Evolutionary conservation across 2,329 filamentous ascomycete species (phyloP), one percentile per base, ranked within the genome.

Genomic region (Botrytis elliptica): DNA sequence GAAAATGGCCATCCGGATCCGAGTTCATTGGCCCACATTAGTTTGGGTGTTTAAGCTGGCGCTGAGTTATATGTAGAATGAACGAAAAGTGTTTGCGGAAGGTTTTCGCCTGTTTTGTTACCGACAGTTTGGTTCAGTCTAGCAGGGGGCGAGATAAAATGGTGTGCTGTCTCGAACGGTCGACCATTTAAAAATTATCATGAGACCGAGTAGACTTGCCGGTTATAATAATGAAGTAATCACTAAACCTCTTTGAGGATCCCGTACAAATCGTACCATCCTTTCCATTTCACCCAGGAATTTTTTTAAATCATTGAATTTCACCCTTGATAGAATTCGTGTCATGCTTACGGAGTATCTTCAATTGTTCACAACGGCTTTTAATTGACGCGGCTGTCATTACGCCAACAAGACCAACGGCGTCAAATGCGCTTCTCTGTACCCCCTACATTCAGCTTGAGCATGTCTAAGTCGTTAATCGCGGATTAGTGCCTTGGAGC

Each of bases 391-490:
- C 69, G 69, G 36, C 49, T 69, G 38, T 69, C 40, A 12, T 33
- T 12, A 57, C 38, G 33, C 22, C 33, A 71, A 65, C 57, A 42
- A 64, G 18, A 33, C 59, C n/a, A 72, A 72, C 62, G 49, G 70
- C 63, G 70, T 44, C 33, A 63, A 29, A 52, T 70, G 71, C 71
- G 71, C 71, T 73, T 73, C 71, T 73, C 36, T 49, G 44, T 73
- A 36, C 12, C 33, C 33, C 44, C 44, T 66, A 52, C 33, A 33
- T 55, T 71, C 69, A 71, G 69, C 69, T 71, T 33, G 25, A 10
- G 20, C 25, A 71, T 40, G 29, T 29, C 22, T 63, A 14, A 12
- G 33, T 40, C 20, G 33, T 65, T 55, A 55, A 55, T 71, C 69
- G 60, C 60, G 25, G 18, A 33, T 40, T 40, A 46, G 59, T 49